Evolutionary conservation across 805 yeast genomes (phyloP).

Genomic region (Jamesozyma spencerorum): DNA sequence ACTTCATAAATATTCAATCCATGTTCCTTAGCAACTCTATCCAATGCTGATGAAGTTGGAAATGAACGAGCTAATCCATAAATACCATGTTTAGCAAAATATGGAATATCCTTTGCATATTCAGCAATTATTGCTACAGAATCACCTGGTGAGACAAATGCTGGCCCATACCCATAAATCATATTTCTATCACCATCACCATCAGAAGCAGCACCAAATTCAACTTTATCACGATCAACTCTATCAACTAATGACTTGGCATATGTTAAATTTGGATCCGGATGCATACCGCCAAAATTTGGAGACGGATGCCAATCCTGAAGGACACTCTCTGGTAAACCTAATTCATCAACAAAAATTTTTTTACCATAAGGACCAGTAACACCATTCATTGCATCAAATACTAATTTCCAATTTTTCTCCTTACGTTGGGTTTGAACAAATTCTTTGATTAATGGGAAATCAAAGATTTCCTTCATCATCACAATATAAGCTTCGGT

Average conservation of each 20-base stretch:
- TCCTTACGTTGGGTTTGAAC: conserved; percentile 39
- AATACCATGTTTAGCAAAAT: conserved; percentile 76
- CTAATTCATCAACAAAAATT: conserved; percentile 78
- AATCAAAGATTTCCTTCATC: conserved; percentile 83
- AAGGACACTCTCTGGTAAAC: conserved; percentile 56
- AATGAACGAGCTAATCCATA: conserved; percentile 92
- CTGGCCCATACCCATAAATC: conserved; percentile 88
- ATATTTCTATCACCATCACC: conserved; percentile 99
- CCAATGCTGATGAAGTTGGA: conserved; percentile 95
- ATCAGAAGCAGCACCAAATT: conserved; percentile 98
- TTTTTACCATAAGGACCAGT: conserved; percentile 93
- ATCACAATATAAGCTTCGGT: conserved; percentile 67
- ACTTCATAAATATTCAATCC: conserved; percentile 80
- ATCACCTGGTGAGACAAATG: conserved; percentile 97
- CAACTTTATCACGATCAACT: conserved; percentile 72
- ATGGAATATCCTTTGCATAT: conserved; percentile 80
- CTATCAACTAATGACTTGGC: conserved; percentile 77
- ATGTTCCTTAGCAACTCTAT: conserved; percentile 74
- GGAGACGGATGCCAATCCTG: conserved; percentile 76
- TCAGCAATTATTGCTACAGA: conserved; percentile 96
- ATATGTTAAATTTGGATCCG: conserved; percentile 95
- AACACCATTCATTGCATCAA: conserved; percentile 90
- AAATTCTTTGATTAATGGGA: conserved; percentile 67
- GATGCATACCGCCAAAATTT: conserved; percentile 97
- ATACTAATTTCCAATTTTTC: conserved; percentile 61